phyloP scores from a whole-genome alignment of 805 yeast genomes.

The Zygosaccharomyces gambellarensis region DNA sequence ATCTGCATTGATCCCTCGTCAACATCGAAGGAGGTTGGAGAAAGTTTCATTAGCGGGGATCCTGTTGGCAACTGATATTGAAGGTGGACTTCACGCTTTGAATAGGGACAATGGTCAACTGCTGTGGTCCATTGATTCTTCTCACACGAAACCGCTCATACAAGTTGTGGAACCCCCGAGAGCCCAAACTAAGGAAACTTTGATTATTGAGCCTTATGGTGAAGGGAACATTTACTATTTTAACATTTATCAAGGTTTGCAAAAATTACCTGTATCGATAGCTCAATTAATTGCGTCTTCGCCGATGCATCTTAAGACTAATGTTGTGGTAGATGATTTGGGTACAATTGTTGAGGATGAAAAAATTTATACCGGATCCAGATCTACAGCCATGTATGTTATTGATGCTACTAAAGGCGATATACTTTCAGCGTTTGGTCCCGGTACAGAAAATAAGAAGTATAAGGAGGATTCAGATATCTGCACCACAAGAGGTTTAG shows the following conservation, averaged over 20 bases:
- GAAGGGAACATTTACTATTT: conserved; percentile 84
- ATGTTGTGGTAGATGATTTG: conserved; percentile 41
- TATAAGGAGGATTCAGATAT: conserved; percentile 13
- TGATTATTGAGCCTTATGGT: conserved; percentile 88
- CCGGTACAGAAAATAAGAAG: conserved; percentile 35
- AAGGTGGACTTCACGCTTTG: conserved; percentile 81
- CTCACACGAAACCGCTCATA: conserved; percentile 23
- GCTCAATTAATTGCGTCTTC: conserved; percentile 72
- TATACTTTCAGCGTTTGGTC: conserved; percentile 64
- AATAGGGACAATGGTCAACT: conserved; percentile 69
- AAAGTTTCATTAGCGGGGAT: conserved; percentile 43
- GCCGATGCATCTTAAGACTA: conserved; percentile 64
- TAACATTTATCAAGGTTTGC: conserved; percentile 66
- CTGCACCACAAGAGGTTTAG: conserved; percentile 13
- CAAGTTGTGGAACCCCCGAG: conserved; percentile 19
- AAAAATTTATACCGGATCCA: conserved; percentile 80
- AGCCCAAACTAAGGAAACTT: conserved; percentile 37
- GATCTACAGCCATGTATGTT: conserved; percentile 69
- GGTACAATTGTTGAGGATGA: conserved; percentile 47
- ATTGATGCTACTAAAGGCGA: conserved; percentile 73
- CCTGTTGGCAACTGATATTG: conserved; percentile 71
- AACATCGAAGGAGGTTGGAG: conserved; percentile 15
- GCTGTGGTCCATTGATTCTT: conserved; percentile 70
- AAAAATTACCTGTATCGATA: conserved; percentile 75
- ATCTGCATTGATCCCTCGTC: conserved; percentile 11